Base-by-base conservation (phyloP, 495 filamentous ascomycete species). In the Aspergillus sclerotioniger region DNA sequence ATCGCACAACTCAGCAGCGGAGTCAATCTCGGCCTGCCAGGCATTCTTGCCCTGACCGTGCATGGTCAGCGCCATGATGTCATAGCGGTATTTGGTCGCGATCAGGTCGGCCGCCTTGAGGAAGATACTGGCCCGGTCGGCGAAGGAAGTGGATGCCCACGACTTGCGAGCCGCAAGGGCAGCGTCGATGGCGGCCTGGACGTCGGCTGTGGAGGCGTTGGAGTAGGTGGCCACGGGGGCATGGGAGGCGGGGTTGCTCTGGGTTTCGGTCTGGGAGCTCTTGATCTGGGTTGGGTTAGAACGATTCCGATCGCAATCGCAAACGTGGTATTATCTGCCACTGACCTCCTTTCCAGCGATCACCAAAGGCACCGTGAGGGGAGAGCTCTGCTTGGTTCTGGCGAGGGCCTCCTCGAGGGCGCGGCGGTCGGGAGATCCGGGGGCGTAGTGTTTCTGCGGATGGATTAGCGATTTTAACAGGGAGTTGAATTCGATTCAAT, bases 11-110 rank as follows among this genome's bases (percentile, higher is more conserved):
- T 98, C 92, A 2, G 93, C 93, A 4, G 93, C 92, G 21, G 93
- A 85, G 73, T 97, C 92, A 62, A 97, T 96, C 82, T 97, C 92
- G 17, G 92, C 92, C 71, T 97, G 92, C 90, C 90, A 96, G 21
- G 89, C 89, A 71, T 96, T 96, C 81, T 97, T 97, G 60, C 92
- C 92, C 72, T 97, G 92, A 31, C 92, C 92, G 20, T 96, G 80
- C 82, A 97, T 96, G 8, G 92, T 97, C 37, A 91, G 82, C 7
- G 92, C 92, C 88, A 96, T 92, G 55, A 97, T 78, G 57, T 94
- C 89, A 70, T 95, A 95, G 63, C 92, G 84, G 76, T 97, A 96
- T 73, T 96, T 96, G 59, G 84, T 86, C 33, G 89, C 77, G 64
- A 97, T 86, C 55, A 97, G 75, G 67, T 96, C 92, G 10, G 92